Evolutionary conservation across 78 protist species (phyloP).

Genomic region (Isochrysis galbana): DNA sequence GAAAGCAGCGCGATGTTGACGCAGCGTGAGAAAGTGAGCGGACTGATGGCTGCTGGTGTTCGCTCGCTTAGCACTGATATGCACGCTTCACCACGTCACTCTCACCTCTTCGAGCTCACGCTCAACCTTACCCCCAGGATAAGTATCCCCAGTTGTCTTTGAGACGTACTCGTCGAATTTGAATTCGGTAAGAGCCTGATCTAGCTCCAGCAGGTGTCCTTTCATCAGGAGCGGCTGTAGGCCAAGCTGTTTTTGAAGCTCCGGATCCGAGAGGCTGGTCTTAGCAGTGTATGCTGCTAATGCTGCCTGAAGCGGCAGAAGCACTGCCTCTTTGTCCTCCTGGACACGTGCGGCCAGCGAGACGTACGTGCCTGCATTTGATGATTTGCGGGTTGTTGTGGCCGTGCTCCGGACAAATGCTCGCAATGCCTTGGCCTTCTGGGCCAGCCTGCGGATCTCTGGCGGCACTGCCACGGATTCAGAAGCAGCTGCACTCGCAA

Average conservation of each 20-base stretch:
- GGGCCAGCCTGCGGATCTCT: no score
- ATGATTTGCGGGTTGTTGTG: no score
- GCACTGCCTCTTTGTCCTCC: neutral
- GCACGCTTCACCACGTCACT: no score
- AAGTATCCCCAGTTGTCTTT: neutral
- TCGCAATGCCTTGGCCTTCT: no score
- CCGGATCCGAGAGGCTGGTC: neutral
- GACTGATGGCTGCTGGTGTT: no score
- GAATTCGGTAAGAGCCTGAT: neutral
- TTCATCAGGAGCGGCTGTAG: neutral
- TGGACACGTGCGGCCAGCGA: neutral
- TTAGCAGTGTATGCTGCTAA: neutral
- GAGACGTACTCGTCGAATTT: neutral
- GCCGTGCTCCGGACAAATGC: no score
- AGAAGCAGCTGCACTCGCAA: no score
- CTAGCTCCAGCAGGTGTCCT: neutral
- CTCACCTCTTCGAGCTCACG: slow-evolving; percentile 18
- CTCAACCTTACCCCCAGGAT: slow-evolving; percentile 23
- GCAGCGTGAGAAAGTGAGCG: no score
- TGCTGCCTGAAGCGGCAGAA: neutral
- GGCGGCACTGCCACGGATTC: no score
- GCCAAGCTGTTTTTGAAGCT: neutral
- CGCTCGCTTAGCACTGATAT: no score
- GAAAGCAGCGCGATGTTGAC: no score
- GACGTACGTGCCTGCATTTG: no score